Conservation (phyloP, 2,329 filamentous ascomycete species). For the Alternaria conjuncta region DNA sequence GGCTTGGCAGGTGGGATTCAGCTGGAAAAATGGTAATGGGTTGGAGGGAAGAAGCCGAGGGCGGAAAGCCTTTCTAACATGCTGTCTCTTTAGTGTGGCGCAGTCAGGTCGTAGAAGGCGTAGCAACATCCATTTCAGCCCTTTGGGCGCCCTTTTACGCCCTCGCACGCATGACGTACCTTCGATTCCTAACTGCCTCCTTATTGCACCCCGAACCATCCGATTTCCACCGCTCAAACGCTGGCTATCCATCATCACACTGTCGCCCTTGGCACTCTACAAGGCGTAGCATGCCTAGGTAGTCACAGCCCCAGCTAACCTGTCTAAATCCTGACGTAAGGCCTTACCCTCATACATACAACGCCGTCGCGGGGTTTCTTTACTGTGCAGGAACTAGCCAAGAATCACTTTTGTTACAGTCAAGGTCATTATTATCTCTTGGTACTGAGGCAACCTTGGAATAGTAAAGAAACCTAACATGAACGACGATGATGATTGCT, state of each 20-base stretch:
- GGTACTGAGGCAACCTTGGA: background rate
- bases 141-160: background rate
- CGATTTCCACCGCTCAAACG: background rate
- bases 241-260: background rate
- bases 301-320: background rate
- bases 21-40: background rate
- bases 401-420: background rate
- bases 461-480: background rate
- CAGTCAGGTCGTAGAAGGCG: background rate
- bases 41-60: background rate
- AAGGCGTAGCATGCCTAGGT: background rate
- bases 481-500: background rate
- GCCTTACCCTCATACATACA: background rate
- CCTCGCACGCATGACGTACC: background rate
- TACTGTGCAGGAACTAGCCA: background rate
- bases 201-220: background rate
- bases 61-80: background rate
- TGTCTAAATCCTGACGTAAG: background rate
- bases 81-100: background rate
- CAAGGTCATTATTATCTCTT: background rate
- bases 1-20: background rate
- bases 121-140: background rate
- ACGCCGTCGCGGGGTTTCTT: background rate
- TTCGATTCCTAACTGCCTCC: background rate
- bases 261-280: background rate